A percentile compares a stretch with the other conserved stretches of the same genome.
Evolutionary conservation across 768 basidiomycete species (phyloP).

Genomic region (Xerocomellus dryophilus): DNA sequence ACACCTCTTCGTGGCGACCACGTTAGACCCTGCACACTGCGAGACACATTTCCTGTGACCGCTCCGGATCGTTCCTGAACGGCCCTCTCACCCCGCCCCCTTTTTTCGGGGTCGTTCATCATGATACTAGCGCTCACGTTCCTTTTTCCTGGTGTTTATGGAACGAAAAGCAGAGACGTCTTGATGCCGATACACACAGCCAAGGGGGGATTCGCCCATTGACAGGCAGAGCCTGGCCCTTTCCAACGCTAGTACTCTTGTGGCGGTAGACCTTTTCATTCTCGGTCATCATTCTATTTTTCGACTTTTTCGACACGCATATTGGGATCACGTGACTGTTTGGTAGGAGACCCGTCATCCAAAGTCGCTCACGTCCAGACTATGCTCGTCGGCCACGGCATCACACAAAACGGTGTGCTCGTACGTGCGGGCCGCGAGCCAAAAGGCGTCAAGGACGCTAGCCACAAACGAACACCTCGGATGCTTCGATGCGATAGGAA

Average conservation of each 20-base stretch:
- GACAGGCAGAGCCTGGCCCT: neutral
- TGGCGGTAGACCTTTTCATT: no score
- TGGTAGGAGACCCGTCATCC: no score
- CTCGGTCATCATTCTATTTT: neutral
- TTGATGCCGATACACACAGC: constrained; percentile 8
- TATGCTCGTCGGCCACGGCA: neutral
- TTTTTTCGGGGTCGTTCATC: neutral
- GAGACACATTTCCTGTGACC: neutral
- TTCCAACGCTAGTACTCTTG: neutral
- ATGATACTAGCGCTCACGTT: neutral
- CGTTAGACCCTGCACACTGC: neutral
- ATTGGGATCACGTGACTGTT: no score
- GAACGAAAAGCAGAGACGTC: neutral
- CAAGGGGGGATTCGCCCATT: constrained; percentile 1
- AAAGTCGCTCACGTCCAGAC: neutral
- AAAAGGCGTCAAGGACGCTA: no score
- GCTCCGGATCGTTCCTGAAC: neutral
- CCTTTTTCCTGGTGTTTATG: neutral
- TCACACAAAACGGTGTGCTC: no score
- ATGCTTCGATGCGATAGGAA: no score
- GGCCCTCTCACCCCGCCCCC: neutral
- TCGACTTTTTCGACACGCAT: neutral
- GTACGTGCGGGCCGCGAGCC: no score
- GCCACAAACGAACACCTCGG: no score
- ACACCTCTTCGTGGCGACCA: constrained; percentile 4